phyloP scores from a whole-genome alignment of 108 stramenopile species.

The Cyclotella cryptica region DNA sequence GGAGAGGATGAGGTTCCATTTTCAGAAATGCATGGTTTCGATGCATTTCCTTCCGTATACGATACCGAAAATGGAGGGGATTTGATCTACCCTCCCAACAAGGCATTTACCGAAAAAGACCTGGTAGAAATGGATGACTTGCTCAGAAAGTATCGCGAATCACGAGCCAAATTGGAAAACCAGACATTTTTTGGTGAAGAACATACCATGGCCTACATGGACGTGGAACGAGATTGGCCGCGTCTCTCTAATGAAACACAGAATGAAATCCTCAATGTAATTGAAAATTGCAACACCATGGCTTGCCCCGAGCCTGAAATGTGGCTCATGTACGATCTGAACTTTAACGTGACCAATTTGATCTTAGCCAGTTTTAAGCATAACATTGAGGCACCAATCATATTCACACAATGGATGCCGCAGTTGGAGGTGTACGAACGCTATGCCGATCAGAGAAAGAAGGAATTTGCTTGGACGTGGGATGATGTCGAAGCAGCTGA shows the following conservation, averaged over 20 bases:
- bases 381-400: no score
- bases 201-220: constrained; percentile 56
- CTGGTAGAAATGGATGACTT: constrained; percentile 64
- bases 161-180: constrained; percentile 53
- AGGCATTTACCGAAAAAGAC: constrained; percentile 62
- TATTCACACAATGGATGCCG: no score
- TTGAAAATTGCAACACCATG: constrained; percentile 63
- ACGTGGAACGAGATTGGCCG: constrained; percentile 58
- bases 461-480: no score
- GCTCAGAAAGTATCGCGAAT: constrained; percentile 50
- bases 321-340: no score
- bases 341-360: no score
- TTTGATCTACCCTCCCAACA: constrained; percentile 46
- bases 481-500: no score
- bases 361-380: no score
- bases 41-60: constrained; percentile 60
- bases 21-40: constrained; percentile 50
- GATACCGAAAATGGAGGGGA: constrained; percentile 44
- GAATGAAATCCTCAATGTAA: constrained; percentile 48
- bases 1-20: constrained; percentile 37
- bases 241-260: constrained; percentile 58
- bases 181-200: constrained; percentile 70
- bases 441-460: no score
- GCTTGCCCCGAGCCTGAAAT: constrained; percentile 52
- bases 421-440: no score